Evolutionary conservation across 2,329 filamentous ascomycete genomes (phyloP).

Genomic region (Daldinia eschscholtzii): DNA sequence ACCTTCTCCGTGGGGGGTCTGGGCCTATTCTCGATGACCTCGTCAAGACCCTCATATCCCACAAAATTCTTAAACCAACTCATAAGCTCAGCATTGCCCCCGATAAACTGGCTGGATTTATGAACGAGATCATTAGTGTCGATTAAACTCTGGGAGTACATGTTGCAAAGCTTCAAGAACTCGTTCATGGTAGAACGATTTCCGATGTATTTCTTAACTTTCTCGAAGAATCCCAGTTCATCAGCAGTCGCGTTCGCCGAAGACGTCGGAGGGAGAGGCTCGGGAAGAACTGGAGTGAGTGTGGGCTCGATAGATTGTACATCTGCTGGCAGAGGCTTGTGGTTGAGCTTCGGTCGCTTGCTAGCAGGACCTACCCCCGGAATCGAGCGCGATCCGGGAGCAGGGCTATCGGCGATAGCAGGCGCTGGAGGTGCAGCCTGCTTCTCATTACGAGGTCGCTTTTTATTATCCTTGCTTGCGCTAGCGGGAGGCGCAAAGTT

Average conservation of each 20-base stretch:
- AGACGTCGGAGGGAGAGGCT: constrained; percentile 83
- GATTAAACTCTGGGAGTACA: constrained; percentile 94
- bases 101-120: constrained; percentile 87
- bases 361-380: constrained; percentile 56
- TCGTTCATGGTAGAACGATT: constrained; percentile 95
- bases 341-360: constrained; percentile 81
- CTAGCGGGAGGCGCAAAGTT: constrained; percentile 89
- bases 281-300: constrained; percentile 86
- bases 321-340: constrained; percentile 71
- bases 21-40: constrained; percentile 82
- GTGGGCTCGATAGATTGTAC: constrained; percentile 82
- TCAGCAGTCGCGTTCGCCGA: constrained; percentile 82
- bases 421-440: constrained; percentile 62
- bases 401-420: constrained; percentile 58
- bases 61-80: constrained; percentile 89
- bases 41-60: constrained; percentile 80
- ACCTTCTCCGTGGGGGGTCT: constrained; percentile 82
- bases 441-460: constrained; percentile 77
- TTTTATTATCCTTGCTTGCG: constrained; percentile 90
- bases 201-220: constrained; percentile 94
- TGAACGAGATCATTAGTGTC: constrained; percentile 85
- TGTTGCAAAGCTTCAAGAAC: constrained; percentile 95
- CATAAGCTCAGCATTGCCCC: constrained; percentile 89
- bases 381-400: constrained; percentile 55
- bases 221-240: constrained; percentile 93